phyloP scores from a whole-genome alignment of 2,329 filamentous ascomycete genomes.

The Neonectria hederae region DNA sequence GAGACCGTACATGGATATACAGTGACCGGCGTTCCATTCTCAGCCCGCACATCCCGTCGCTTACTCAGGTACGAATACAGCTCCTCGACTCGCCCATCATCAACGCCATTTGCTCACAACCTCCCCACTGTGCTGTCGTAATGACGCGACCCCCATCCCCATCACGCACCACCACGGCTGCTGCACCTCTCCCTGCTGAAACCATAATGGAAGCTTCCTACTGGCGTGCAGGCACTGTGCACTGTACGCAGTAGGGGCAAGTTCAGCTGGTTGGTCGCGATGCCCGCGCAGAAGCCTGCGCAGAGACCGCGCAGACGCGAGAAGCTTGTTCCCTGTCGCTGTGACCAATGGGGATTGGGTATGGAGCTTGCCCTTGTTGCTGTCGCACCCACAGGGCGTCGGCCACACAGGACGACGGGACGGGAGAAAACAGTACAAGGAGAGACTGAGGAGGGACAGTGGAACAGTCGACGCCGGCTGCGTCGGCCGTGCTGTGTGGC shows the following conservation, averaged over 20 bases:
- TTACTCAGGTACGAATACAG: not conserved
- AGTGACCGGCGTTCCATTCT: not conserved
- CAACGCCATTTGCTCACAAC: slow-evolving; percentile 1
- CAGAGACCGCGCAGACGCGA: slow-evolving; percentile 13
- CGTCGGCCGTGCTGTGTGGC: slow-evolving; percentile 32
- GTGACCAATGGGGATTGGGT: slow-evolving; percentile 27
- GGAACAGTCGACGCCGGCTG: slow-evolving; percentile 8
- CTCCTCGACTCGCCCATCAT: not conserved
- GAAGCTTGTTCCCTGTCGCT: slow-evolving; percentile 30
- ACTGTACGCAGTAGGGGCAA: slow-evolving; percentile 2
- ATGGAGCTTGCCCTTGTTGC: slow-evolving; percentile 22
- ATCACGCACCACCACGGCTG: slow-evolving; percentile 31
- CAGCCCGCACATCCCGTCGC: not conserved
- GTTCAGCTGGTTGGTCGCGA: slow-evolving; percentile 27
- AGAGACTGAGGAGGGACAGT: slow-evolving; percentile 7
- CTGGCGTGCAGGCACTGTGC: slow-evolving; percentile 22
- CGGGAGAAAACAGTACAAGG: not conserved
- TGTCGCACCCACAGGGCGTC: slow-evolving; percentile 26
- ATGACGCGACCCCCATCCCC: slow-evolving; percentile 36
- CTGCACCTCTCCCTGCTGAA: slow-evolving; percentile 32
- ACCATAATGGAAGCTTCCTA: slow-evolving; percentile 36
- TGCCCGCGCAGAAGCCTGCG: slow-evolving; percentile 4
- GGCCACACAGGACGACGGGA: not conserved
- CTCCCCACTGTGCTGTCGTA: slow-evolving; percentile 14
- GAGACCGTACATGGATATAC: not conserved